phyloP scores from a whole-genome alignment of 371 early-diverging fungal genomes.

The Rhizopus sp. region DNA sequence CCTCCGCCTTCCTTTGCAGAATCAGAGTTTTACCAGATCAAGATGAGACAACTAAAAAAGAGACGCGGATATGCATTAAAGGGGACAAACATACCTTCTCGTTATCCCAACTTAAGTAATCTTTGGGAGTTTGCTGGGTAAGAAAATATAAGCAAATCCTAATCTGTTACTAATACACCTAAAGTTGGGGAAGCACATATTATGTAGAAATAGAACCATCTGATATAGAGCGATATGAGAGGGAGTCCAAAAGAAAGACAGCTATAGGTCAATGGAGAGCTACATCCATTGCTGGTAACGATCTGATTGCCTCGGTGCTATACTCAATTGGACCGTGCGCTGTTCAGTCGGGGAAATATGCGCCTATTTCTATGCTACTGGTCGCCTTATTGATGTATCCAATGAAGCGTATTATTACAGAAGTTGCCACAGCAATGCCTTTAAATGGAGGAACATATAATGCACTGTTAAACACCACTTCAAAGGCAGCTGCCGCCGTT shows the following conservation, averaged over 20 bases:
- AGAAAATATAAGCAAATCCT: not conserved
- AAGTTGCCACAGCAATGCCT: slow-evolving; percentile 53
- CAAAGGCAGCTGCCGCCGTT: slow-evolving; percentile 50
- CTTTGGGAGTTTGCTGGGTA: slow-evolving; percentile 53
- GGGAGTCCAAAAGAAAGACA: slow-evolving; percentile 11
- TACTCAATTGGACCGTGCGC: slow-evolving; percentile 55
- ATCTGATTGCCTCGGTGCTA: slow-evolving; percentile 52
- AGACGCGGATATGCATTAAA: slow-evolving; percentile 28
- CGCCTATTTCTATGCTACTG: slow-evolving; percentile 54
- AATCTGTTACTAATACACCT: not conserved
- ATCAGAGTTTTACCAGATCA: slow-evolving; percentile 45
- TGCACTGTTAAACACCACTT: slow-evolving; percentile 46
- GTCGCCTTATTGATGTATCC: slow-evolving; percentile 53
- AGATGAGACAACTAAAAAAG: slow-evolving; percentile 28
- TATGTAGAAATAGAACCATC: slow-evolving; percentile 42
- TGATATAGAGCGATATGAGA: slow-evolving; percentile 22
- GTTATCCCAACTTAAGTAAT: slow-evolving; percentile 38
- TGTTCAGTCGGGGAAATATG: slow-evolving; percentile 52
- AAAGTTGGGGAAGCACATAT: slow-evolving; percentile 49
- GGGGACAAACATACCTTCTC: slow-evolving; percentile 37
- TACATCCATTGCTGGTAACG: slow-evolving; percentile 60
- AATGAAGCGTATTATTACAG: slow-evolving; percentile 51
- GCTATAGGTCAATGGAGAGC: slow-evolving; percentile 50
- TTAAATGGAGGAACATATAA: slow-evolving; percentile 62
- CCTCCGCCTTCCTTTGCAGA: slow-evolving; percentile 51